Evolutionary conservation across 768 basidiomycete species (phyloP), one percentile per base, ranked within the genome.

Genomic region (Royoungia palumana): DNA sequence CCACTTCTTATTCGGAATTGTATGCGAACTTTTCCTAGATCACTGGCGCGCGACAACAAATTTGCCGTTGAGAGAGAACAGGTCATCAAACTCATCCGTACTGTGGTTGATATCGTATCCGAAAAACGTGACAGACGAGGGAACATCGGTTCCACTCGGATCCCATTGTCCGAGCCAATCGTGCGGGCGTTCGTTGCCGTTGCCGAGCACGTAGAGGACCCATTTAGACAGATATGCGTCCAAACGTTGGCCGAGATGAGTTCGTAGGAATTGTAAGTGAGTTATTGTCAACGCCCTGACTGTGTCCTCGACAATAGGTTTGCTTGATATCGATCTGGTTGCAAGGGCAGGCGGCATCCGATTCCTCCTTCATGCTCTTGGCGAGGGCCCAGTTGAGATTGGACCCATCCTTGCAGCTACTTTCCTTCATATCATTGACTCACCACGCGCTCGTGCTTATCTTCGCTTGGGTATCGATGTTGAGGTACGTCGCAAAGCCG

Each of bases 151-250:
- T 60, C 73, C 10, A 75, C 76, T 11, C 64, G 65, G 3, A 77
- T 87, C 5, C 83, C 83, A 12, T 64, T 93, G 42, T 85, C 87
- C 7, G 83, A 89, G 58, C 72, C 83, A 24, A 78, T 93, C 43
- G 81, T 97, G 71, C 81, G 96, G 27, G 89, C 91, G 11, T 71
- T 98, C n/a, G 82, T 97, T 35, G 90, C 94, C 9, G 81, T 96
- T 12, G 93, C 94, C 0, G 96, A 99, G 65, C 88, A 92, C 49
- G 75, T 80, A 10, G 96, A 98, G 55, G 96, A 98, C 59, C 85
- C 88, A 1, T 89, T 98, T 61, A 77, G 87, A 49, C 74, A 79
- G 1, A 81, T 92, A 41, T 89, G 85, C 39, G 76, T 97, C 27
- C 84, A 94, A 66, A 96, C 91, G 0, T 69, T 99, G 46, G 79